Conservation (phyloP, 2,329 filamentous ascomycete species). For the Trichoderma sp. region DNA sequence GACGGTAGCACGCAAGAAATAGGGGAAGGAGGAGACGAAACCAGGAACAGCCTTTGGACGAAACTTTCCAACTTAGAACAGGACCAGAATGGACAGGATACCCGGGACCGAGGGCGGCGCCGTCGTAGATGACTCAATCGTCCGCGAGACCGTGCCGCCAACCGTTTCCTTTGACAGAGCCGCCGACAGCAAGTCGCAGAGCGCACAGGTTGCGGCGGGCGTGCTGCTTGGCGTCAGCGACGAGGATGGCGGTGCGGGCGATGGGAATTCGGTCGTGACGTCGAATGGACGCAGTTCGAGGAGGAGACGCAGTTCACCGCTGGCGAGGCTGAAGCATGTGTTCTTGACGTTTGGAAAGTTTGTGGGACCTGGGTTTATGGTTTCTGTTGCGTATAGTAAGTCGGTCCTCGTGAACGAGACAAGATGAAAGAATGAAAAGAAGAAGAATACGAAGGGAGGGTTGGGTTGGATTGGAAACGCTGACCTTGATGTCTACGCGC, state of each 20-base stretch:
- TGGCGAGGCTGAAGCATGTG: constrained; percentile 23
- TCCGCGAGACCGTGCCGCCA: not conserved
- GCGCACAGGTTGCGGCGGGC: not conserved
- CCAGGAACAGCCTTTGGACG: not conserved
- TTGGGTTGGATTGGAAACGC: no score
- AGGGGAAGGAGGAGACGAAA: not conserved
- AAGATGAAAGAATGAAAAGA: not conserved
- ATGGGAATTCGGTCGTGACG: not conserved
- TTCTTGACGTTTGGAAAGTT: constrained; percentile 39
- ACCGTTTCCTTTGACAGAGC: not conserved
- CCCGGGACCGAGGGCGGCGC: not conserved
- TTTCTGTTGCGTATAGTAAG: constrained; percentile 57
- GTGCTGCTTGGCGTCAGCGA: not conserved
- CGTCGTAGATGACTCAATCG: not conserved
- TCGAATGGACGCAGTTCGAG: constrained; percentile 4
- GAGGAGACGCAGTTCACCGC: not conserved
- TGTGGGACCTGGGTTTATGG: constrained; percentile 65
- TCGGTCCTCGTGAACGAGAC: not conserved
- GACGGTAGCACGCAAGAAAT: not conserved
- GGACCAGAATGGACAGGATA: not conserved
- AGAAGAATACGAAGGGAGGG: not conserved
- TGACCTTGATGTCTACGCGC: not conserved
- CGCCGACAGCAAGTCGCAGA: not conserved
- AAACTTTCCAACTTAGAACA: not conserved
- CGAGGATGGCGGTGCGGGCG: not conserved